These are phyloP conservation scores for Camelina laxa DNA, from an alignment of 345 rosid species.

Conservation along the genomic window DNA sequence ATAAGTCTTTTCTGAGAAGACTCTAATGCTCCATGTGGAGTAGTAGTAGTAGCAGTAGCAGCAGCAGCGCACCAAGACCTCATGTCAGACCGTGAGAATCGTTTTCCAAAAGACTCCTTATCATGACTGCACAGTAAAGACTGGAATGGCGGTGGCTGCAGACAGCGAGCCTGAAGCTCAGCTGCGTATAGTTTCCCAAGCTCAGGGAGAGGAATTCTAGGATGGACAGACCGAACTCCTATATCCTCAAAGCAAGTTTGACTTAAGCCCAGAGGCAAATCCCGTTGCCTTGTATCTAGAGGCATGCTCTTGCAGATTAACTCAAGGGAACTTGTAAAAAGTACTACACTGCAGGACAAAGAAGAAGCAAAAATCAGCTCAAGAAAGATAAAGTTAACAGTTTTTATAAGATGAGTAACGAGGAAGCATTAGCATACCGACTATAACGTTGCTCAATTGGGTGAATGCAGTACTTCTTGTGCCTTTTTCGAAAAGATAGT, in stretches of 20 bases:
- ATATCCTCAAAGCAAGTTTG: constrained; percentile 48
- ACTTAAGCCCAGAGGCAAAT: constrained; percentile 48
- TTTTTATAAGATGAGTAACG: constrained; percentile 4
- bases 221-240: constrained; percentile 45
- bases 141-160: constrained; percentile 48
- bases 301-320: constrained; percentile 55
- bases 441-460: constrained; percentile 42
- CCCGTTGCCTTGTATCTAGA: constrained; percentile 47
- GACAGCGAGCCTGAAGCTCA: constrained; percentile 51
- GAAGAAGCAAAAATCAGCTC: constrained; percentile 27
- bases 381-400: background rate
- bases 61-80: constrained; percentile 42
- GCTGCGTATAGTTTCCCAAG: constrained; percentile 50
- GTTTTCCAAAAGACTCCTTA: constrained; percentile 46
- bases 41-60: constrained; percentile 35
- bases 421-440: constrained; percentile 52
- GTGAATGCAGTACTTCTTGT: constrained; percentile 46
- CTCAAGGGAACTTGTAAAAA: constrained; percentile 45
- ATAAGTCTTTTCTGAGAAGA: constrained; percentile 54
- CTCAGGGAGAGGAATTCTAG: constrained; percentile 49
- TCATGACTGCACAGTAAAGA: constrained; percentile 44
- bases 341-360: constrained; percentile 45
- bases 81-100: constrained; percentile 40
- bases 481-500: constrained; percentile 44
- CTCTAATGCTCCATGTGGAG: constrained; percentile 42